These are phyloP conservation scores for Trichoderma virens DNA, from an alignment of 495 filamentous ascomycete genomes.

Conservation along the genomic window DNA sequence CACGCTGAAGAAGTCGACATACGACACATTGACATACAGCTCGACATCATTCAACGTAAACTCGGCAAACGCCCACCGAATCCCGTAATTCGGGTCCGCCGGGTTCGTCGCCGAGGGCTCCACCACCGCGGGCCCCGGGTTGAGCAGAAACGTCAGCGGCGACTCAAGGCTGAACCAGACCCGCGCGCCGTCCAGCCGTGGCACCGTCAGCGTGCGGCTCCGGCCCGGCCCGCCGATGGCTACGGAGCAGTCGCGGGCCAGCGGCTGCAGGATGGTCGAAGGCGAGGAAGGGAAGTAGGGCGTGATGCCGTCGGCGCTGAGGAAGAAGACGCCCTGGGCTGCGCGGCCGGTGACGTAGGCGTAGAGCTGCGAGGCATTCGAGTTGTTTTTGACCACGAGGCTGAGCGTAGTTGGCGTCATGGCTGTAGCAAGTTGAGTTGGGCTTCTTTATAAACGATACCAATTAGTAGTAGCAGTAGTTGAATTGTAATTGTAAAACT, in stretches of 20 bases:
- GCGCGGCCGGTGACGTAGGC: conserved; percentile 66
- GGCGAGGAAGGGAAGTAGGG: conserved; percentile 29
- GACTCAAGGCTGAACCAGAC: conserved; percentile 59
- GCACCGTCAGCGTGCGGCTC: conserved; percentile 53
- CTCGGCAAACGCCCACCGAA: conserved; percentile 62
- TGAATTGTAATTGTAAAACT: neutral
- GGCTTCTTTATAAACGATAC: neutral
- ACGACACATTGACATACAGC: conserved; percentile 67
- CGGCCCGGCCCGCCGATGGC: conserved; percentile 51
- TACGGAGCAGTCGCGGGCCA: conserved; percentile 54
- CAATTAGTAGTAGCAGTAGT: neutral
- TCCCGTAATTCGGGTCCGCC: conserved; percentile 56
- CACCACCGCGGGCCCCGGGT: conserved; percentile 60
- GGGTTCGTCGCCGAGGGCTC: conserved; percentile 63
- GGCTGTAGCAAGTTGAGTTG: conserved; percentile 23
- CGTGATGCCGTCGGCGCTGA: conserved; percentile 48
- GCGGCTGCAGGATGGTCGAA: conserved; percentile 20
- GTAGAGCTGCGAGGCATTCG: conserved; percentile 51
- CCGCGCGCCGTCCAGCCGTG: conserved; percentile 58
- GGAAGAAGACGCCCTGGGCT: conserved; percentile 50
- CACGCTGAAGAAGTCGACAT: conserved; percentile 65
- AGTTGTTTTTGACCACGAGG: conserved; percentile 57
- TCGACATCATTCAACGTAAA: conserved; percentile 62
- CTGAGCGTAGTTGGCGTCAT: conserved; percentile 34
- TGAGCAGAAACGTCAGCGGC: conserved; percentile 61